Evolutionary conservation across 192 early-diverging fungal species (phyloP).

Genomic region (Umbelopsis vinacea): DNA sequence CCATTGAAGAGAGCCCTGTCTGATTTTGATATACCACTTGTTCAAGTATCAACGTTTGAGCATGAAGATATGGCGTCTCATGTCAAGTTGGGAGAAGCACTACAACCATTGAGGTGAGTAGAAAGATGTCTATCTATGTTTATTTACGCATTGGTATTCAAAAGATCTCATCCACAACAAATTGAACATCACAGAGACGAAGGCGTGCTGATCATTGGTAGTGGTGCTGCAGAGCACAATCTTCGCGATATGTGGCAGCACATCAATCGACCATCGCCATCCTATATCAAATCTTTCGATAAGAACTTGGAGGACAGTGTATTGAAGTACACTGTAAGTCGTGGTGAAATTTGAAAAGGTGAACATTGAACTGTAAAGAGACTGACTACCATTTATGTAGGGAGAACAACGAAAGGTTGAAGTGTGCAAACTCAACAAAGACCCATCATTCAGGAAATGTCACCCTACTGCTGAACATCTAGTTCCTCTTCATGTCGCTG

Average conservation of each 20-base stretch:
- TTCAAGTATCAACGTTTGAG: slow-evolving; percentile 64
- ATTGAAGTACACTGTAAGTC: slow-evolving; percentile 26
- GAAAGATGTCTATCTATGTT: not conserved
- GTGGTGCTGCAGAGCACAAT: slow-evolving; percentile 72
- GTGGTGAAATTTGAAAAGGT: too few relatives aligned
- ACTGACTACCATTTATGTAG: slow-evolving; percentile 18
- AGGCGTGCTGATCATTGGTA: slow-evolving; percentile 66
- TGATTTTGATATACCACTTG: slow-evolving; percentile 60
- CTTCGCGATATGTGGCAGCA: slow-evolving; percentile 52
- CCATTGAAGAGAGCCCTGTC: slow-evolving; percentile 65
- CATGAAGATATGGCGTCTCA: slow-evolving; percentile 61
- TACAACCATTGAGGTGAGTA: slow-evolving; percentile 50
- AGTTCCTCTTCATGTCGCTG: slow-evolving; percentile 67
- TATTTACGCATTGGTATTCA: not conserved
- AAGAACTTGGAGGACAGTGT: slow-evolving; percentile 54
- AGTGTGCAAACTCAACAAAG: slow-evolving; percentile 45
- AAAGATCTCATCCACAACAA: not conserved
- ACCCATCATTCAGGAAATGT: slow-evolving; percentile 48
- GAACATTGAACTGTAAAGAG: too few relatives aligned
- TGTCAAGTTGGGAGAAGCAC: slow-evolving; percentile 54
- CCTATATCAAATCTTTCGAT: slow-evolving; percentile 64
- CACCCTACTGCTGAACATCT: slow-evolving; percentile 75
- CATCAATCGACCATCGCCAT: slow-evolving; percentile 37
- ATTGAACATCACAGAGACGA: slow-evolving; percentile 48
- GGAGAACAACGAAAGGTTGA: slow-evolving; percentile 45